Conservation (phyloP, 805 yeast genomes). For the Groenewaldozyma tartarivorans region DNA sequence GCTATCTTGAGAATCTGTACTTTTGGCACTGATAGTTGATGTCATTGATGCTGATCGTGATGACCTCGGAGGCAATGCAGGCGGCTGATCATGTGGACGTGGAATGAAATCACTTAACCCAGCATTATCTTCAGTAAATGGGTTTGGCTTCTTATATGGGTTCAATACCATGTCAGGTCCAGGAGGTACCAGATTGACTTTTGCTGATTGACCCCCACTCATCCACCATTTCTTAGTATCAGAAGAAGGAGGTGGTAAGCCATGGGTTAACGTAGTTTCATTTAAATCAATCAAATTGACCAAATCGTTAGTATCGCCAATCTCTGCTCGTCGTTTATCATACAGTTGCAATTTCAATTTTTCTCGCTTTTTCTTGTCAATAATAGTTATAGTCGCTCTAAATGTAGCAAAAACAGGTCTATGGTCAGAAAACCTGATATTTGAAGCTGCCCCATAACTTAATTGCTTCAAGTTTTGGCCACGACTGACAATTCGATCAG, state of each 20-base stretch:
- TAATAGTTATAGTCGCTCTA: slow-evolving; percentile 51
- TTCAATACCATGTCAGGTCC: slow-evolving; percentile 43
- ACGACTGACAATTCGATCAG: slow-evolving; percentile 71
- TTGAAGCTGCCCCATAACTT: slow-evolving; percentile 57
- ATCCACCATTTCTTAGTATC: slow-evolving; percentile 89
- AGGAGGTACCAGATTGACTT: slow-evolving; percentile 41
- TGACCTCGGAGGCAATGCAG: neutral
- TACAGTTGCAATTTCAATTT: slow-evolving; percentile 50
- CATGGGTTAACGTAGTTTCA: slow-evolving; percentile 24
- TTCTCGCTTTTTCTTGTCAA: slow-evolving; percentile 55
- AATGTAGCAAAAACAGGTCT: slow-evolving; percentile 86
- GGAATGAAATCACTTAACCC: slow-evolving; percentile 45
- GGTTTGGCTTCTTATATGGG: slow-evolving; percentile 55
- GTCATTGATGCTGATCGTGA: neutral
- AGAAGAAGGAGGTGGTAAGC: slow-evolving; percentile 83
- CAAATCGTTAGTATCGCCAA: slow-evolving; percentile 26
- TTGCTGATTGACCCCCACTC: slow-evolving; percentile 64
- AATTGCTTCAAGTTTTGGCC: slow-evolving; percentile 52
- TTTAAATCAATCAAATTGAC: slow-evolving; percentile 20
- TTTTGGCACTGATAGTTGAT: neutral
- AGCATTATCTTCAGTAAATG: slow-evolving; percentile 42
- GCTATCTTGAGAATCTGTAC: too few species aligned
- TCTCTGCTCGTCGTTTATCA: slow-evolving; percentile 40
- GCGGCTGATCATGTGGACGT: slow-evolving; percentile 7
- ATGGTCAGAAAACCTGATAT: slow-evolving; percentile 68